Percentiles rank a stretch among this genome's conserved stretches.
Evolutionary conservation across 169 alveolate genomes (phyloP).

Genomic region (Eimeria sp.): DNA sequence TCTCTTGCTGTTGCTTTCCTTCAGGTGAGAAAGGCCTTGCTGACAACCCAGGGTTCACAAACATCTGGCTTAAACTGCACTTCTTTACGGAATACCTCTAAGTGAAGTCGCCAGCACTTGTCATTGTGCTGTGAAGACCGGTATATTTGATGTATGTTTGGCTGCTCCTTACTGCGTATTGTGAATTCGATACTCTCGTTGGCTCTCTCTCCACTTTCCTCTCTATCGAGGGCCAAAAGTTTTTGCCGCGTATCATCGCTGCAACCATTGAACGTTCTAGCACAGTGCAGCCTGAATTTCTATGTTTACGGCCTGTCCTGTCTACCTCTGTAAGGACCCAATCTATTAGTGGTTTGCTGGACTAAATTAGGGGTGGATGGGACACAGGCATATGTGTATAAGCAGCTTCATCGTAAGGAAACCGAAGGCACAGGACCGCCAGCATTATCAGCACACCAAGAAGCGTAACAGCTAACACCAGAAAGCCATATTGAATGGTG

Average conservation of each 20-base stretch:
- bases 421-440: too few species aligned
- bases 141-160: too few species aligned
- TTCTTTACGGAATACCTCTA: not conserved
- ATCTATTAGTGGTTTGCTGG: not conserved
- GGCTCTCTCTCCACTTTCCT: not conserved
- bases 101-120: not conserved
- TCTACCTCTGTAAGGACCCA: too few species aligned
- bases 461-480: not conserved
- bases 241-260: slow-evolving; percentile 4
- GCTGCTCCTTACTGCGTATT: not conserved
- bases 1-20: not conserved
- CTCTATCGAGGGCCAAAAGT: not conserved
- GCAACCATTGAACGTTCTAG: not conserved
- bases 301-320: not conserved
- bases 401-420: too few species aligned
- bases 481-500: not conserved
- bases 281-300: not conserved
- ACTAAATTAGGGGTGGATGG: too few species aligned
- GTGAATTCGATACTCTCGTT: not conserved
- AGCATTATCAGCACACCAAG: not conserved
- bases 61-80: not conserved
- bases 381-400: too few species aligned
- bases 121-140: not conserved
- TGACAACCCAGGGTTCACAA: not conserved
- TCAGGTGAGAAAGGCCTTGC: not conserved